Evolutionary conservation across 2,329 filamentous ascomycete genomes (phyloP).

Genomic region (Penicillium frequentans): DNA sequence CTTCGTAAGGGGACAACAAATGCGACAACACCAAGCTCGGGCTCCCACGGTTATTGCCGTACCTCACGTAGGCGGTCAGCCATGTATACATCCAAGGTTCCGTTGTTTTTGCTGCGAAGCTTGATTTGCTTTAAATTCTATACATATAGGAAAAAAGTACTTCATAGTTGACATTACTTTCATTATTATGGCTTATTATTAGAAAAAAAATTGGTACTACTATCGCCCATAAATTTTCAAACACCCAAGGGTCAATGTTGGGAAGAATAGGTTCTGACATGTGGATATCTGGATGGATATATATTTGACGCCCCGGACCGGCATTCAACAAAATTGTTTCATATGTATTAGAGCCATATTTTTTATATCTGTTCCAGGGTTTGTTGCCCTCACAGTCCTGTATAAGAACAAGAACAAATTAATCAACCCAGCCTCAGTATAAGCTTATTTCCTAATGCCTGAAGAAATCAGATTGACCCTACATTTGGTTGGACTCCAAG

Average conservation of each 20-base stretch:
- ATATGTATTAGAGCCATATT: no score
- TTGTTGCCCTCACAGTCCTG: not conserved
- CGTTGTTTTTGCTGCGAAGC: not conserved
- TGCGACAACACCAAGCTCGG: not conserved
- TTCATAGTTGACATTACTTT: not conserved
- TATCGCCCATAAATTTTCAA: not conserved
- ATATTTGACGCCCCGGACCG: not conserved
- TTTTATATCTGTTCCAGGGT: no score
- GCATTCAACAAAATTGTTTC: no score
- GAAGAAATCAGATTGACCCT: not conserved
- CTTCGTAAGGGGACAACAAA: not conserved
- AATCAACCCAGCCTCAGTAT: not conserved
- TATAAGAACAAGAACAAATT: not conserved
- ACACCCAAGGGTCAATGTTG: not conserved
- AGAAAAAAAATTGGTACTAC: not conserved
- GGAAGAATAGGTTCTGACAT: not conserved
- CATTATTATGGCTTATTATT: not conserved
- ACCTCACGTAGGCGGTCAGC: slow-evolving; percentile 1
- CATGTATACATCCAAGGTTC: not conserved
- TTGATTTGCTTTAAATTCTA: not conserved
- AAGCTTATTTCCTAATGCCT: not conserved
- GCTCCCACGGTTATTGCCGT: slow-evolving; percentile 2
- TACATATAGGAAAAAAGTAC: not conserved
- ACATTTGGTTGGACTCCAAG: not conserved
- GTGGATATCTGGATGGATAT: not conserved